Conservation (phyloP, 768 basidiomycete species). For the Pleurotus ostreatus region DNA sequence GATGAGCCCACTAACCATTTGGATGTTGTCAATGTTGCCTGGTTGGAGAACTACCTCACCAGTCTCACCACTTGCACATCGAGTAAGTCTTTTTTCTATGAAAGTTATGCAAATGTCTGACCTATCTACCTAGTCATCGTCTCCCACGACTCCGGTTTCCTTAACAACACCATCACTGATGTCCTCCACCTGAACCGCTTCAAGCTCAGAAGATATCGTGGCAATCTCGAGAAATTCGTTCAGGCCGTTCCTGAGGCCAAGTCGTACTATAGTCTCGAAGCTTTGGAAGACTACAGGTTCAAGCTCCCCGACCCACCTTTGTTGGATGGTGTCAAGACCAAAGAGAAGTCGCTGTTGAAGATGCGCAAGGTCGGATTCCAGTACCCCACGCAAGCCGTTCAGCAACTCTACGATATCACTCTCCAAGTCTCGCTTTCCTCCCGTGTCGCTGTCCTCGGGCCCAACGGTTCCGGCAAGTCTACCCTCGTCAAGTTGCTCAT, state of each 20-base stretch:
- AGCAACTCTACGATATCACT: constrained; percentile 91
- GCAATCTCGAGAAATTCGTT: constrained; percentile 94
- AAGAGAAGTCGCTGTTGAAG: constrained; percentile 95
- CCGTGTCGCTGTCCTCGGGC: constrained; percentile 96
- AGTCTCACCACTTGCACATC: constrained; percentile 89
- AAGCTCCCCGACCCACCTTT: constrained; percentile 96
- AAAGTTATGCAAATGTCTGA: constrained; percentile 10
- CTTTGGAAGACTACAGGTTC: constrained; percentile 96
- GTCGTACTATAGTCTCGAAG: constrained; percentile 96
- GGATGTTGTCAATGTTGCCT: constrained; percentile 96
- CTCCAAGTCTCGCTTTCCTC: constrained; percentile 98
- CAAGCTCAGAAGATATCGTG: constrained; percentile 93
- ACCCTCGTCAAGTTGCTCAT: constrained; percentile 96
- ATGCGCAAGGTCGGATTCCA: constrained; percentile 99
- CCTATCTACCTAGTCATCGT: constrained; percentile 68
- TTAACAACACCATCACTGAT: constrained; percentile 98
- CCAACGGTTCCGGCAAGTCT: constrained; percentile 98
- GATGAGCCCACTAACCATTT: constrained; percentile 98
- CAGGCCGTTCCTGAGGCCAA: constrained; percentile 94
- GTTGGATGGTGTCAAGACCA: constrained; percentile 99
- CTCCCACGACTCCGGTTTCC: constrained; percentile 96
- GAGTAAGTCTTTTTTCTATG: constrained; percentile 41
- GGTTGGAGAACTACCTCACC: constrained; percentile 94
- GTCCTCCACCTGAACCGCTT: constrained; percentile 98
- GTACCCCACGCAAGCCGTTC: constrained; percentile 81